A percentile compares a stretch with the other conserved stretches of the same genome.
Evolutionary conservation across 2,329 filamentous ascomycete genomes (phyloP).

Genomic region (Pseudogymnoascus sp.): DNA sequence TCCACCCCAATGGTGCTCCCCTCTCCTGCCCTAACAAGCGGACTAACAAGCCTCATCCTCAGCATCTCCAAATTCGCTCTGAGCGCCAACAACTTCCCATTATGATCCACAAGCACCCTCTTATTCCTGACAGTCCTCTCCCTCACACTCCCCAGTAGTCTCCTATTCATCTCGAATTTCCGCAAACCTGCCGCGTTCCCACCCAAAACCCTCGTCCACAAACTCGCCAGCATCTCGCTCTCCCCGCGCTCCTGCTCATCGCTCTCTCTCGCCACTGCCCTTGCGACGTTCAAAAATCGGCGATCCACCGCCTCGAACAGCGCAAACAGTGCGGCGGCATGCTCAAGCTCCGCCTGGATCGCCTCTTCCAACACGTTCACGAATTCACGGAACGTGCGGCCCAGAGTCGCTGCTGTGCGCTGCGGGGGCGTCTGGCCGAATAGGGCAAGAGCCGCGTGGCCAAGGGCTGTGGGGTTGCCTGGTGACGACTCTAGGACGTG

Average conservation of each 20-base stretch:
- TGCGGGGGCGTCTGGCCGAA: slow-evolving; percentile 78
- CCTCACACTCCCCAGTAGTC: slow-evolving; percentile 69
- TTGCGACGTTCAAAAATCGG: slow-evolving; percentile 82
- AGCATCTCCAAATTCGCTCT: slow-evolving; percentile 84
- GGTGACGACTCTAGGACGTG: slow-evolving; percentile 51
- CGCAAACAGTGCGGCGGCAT: slow-evolving; percentile 71
- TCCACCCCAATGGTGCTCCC: slow-evolving; percentile 67
- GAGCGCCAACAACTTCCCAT: slow-evolving; percentile 72
- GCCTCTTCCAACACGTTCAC: slow-evolving; percentile 81
- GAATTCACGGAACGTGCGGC: slow-evolving; percentile 83
- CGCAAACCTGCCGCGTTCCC: slow-evolving; percentile 65
- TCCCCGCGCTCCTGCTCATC: slow-evolving; percentile 74
- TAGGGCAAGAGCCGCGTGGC: slow-evolving; percentile 60
- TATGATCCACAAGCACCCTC: slow-evolving; percentile 76
- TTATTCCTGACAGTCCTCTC: slow-evolving; percentile 83
- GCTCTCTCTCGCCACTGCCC: slow-evolving; percentile 76
- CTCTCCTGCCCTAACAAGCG: slow-evolving; percentile 66
- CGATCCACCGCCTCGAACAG: slow-evolving; percentile 90
- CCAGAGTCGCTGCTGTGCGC: slow-evolving; percentile 70
- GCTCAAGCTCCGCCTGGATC: slow-evolving; percentile 75
- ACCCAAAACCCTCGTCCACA: slow-evolving; percentile 83
- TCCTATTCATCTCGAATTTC: slow-evolving; percentile 88
- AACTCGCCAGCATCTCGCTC: slow-evolving; percentile 70
- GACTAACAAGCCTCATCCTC: slow-evolving; percentile 73
- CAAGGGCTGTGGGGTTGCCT: slow-evolving; percentile 60